Evolutionary conservation across 768 basidiomycete genomes (phyloP), one percentile per base, ranked within the genome.

Genomic region (Mycena metata): DNA sequence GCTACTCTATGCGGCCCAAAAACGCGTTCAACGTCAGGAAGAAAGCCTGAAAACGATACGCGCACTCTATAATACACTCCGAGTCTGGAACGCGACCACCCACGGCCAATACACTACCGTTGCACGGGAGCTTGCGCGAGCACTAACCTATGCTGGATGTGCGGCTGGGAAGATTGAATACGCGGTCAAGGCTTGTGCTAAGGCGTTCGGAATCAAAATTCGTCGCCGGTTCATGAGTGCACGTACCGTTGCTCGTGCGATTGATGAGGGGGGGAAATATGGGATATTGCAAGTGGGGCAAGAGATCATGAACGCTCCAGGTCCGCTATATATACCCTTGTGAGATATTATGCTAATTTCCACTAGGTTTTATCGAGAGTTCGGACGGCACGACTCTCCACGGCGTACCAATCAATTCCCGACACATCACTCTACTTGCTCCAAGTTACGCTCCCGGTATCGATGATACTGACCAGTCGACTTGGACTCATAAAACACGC

Each of bases 261-360:
- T 72, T 5, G 55, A 64, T 49, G 72, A 73, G 52, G 74, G 74
- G 0, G 70, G 21, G n/a, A 47, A 47, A 12, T 47, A 47, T 23
- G 46, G 46, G 21, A n/a, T 21, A 23, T n/a, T 47, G 7, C 46
- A 47, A n/a, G n/a, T 47, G 5, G 46, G n/a, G 11, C 46, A n/a
- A 5, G 46, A 47, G 21, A 47, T 47, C 23, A n/a, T 47, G 46
- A 23, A 47, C 23, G 11, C 46, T 8, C n/a, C 19, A 21, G 46
- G 46, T 47, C 11, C 6, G 36, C 12, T 6, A 7, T 36, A 7
- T 12, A 6, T 12, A 36, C 12, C 36, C 12, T 12, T 7, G 12
- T 12, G 7, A 36, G 12, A 7, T 36, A 7, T 7, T 36, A 6
- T 6, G 36, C 36, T 23, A 11, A 23, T 7, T 21, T 5, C 21